These are phyloP conservation scores for Calocera viscosa DNA, from an alignment of 768 basidiomycete species.

Conservation along the genomic window DNA sequence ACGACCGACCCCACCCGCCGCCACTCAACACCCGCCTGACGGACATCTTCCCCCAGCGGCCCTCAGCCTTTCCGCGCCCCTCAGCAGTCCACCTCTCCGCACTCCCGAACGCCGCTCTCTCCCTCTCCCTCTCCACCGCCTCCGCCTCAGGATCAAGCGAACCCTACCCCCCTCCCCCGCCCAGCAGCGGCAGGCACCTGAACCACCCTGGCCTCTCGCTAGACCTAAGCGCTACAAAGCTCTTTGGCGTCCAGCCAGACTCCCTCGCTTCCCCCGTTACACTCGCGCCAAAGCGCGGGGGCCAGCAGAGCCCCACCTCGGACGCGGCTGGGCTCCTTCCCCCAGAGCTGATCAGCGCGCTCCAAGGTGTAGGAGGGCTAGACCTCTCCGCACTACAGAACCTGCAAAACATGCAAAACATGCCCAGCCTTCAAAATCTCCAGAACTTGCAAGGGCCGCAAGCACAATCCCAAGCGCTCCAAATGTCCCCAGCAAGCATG, in stretches of 20 bases:
- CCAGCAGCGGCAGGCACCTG: neutral
- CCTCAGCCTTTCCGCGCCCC: neutral
- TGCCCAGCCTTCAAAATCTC: neutral
- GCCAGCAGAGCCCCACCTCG: neutral
- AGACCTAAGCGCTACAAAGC: neutral
- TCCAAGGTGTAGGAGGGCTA: neutral
- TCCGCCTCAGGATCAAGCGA: neutral
- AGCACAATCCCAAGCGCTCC: neutral
- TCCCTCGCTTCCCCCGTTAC: neutral
- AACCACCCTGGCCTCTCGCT: constrained; percentile 3
- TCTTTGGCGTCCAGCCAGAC: neutral
- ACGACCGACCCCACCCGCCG: neutral
- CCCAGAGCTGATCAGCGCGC: neutral
- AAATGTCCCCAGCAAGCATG: neutral
- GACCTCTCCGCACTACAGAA: neutral
- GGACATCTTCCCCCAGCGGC: neutral
- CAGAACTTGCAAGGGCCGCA: neutral
- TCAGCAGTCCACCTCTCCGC: neutral
- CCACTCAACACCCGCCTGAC: neutral
- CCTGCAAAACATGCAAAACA: neutral
- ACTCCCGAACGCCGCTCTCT: neutral
- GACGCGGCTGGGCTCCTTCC: neutral
- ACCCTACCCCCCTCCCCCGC: neutral
- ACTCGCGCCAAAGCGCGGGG: neutral
- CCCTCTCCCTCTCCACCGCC: neutral